Base-by-base conservation (phyloP, 2,329 filamentous ascomycete species). In the Phialemonium atrogriseum region DNA sequence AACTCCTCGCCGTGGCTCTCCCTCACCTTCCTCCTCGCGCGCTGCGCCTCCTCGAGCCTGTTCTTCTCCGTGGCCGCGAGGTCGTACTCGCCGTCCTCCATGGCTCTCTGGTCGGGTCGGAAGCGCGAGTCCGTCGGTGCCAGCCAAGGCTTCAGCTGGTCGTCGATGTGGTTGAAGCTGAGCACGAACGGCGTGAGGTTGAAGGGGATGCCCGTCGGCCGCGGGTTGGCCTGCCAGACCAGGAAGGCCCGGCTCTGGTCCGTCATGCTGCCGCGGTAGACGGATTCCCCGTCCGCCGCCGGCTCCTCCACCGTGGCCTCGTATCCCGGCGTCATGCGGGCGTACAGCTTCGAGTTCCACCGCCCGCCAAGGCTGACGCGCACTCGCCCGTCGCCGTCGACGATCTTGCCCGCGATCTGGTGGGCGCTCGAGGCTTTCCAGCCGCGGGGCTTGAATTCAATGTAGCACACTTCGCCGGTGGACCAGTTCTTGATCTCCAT, bases 401-500 rank as follows among this genome's bases (percentile, higher is more conserved):
- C 68, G 4, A 95, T 81, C 58, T 89, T 91, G 39, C 91, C 91
- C 1, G 77, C 70, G 21, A 96, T 80, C 48, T 93, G 82, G 56
- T 88, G 95, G 1, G 89, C 88, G 32, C 84, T 93, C 0, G 82
- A 84, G 4, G 86, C 87, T 59, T 91, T 95, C 91, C 91, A 98
- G 12, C 91, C 91, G 37, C 89, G 81, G 10, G 86, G 72, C 58
- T 96, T 96, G 67, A 98, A 98, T 44, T 96, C 87, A 2, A 98
- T 64, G 5, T 80, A 63, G 43, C 84, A 89, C n/a, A 83, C 71
- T 56, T 96, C 91, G 33, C 91, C 89, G 1, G 89, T 98, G 0
- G 80, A 94, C 80, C 84, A 89, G 60, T 98, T 98, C 65, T 87
- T 94, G 56, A 98, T 80, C 54, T 95, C 87, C 85, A 98, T 96